Conservation (phyloP, 306 rosid genomes). For the Morella rubra region DNA sequence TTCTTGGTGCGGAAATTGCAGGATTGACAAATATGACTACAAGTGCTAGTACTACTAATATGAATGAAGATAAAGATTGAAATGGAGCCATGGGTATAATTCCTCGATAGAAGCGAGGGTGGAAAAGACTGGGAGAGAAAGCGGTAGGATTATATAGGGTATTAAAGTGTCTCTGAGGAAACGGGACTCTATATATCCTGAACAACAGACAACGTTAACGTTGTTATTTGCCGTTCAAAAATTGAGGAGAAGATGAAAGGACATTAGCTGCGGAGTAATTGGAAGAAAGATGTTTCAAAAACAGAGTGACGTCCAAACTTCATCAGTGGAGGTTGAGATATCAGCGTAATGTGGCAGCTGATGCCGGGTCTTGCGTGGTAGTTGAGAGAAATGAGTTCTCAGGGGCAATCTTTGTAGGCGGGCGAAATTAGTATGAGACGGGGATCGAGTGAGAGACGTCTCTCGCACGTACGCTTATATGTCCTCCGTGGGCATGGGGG, state of each 20-base stretch:
- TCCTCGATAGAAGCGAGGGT: background rate
- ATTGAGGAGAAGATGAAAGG: conserved; percentile 34
- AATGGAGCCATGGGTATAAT: conserved; percentile 33
- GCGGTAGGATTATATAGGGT: conserved; percentile 1
- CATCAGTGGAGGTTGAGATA: conserved; percentile 39
- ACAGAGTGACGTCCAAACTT: conserved; percentile 10
- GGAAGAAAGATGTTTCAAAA: background rate
- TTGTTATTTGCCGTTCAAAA: conserved; percentile 31
- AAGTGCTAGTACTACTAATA: conserved; percentile 21
- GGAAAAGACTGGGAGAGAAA: conserved; percentile 11
- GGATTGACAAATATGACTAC: conserved; percentile 34
- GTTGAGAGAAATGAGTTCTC: conserved; percentile 26
- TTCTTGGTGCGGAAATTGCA: conserved; percentile 47
- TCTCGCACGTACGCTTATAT: background rate
- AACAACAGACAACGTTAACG: background rate
- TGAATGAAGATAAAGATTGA: conserved; percentile 18
- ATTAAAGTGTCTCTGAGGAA: conserved; percentile 1
- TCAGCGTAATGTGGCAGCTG: conserved; percentile 31
- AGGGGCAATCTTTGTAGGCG: conserved; percentile 15
- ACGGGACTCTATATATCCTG: background rate
- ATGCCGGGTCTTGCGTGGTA: conserved; percentile 40
- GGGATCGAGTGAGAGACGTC: background rate
- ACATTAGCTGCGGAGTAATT: background rate
- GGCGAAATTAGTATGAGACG: conserved; percentile 27
- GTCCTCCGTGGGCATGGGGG: conserved; percentile 3